phyloP scores from a whole-genome alignment of 768 basidiomycete genomes.

The Trametopsis cervina region DNA sequence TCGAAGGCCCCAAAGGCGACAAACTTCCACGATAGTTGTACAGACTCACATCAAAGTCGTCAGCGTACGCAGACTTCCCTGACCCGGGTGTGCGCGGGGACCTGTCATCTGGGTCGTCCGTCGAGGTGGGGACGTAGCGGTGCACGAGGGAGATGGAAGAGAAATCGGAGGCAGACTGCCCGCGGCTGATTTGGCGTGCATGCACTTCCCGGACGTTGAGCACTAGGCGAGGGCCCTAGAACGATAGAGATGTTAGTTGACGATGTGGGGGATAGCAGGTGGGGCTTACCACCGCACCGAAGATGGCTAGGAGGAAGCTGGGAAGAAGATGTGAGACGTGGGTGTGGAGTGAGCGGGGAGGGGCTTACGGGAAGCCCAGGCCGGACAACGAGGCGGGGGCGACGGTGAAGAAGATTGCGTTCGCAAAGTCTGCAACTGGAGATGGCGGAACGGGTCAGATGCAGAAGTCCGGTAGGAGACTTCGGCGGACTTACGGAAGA shows the following conservation, averaged over 20 bases:
- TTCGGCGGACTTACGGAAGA: slow-evolving; percentile 11
- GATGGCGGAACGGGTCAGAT: not conserved
- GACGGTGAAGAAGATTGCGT: slow-evolving; percentile 13
- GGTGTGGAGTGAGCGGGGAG: not conserved
- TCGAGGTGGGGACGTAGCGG: not conserved
- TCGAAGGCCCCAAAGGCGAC: too few species aligned
- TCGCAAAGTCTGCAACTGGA: slow-evolving; percentile 10
- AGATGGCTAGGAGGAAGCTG: slow-evolving; percentile 11
- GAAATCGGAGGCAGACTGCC: not conserved
- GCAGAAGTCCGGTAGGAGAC: not conserved
- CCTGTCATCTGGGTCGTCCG: not conserved
- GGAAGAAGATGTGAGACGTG: not conserved
- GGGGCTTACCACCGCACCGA: slow-evolving; percentile 9
- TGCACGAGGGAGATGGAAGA: not conserved
- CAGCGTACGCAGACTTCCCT: not conserved
- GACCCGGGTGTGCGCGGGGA: not conserved
- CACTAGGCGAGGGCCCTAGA: slow-evolving; percentile 12
- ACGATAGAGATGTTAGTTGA: not conserved
- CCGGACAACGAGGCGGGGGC: slow-evolving; percentile 9
- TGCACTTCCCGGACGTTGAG: slow-evolving; percentile 9
- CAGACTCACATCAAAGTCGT: too few species aligned
- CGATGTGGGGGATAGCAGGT: not conserved
- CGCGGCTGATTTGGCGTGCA: too few species aligned
- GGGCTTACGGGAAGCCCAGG: slow-evolving; percentile 12
- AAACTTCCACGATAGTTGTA: too few species aligned